A percentile compares a stretch with the other conserved stretches of the same genome.
phyloP scores from a whole-genome alignment of 257 asterid genomes.

The Gentiana dahurica region DNA sequence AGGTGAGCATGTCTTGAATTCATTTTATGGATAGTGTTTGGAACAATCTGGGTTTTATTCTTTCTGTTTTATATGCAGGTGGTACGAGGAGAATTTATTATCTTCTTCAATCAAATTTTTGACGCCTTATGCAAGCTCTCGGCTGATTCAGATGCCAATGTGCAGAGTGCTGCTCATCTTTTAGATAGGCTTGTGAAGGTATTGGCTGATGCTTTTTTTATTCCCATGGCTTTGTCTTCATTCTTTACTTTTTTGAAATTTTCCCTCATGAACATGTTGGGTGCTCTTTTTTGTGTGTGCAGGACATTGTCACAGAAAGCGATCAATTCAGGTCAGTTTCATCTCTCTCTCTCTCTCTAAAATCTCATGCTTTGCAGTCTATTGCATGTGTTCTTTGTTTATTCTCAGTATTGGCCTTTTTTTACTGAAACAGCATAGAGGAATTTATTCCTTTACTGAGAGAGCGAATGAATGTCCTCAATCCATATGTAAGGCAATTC shows the following conservation, averaged over 20 bases:
- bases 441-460: constrained; percentile 96
- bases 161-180: constrained; percentile 99
- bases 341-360: constrained; percentile 9
- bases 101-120: constrained; percentile 94
- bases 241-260: not conserved
- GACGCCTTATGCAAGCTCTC: constrained; percentile 96
- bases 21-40: constrained; percentile 7
- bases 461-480: constrained; percentile 95
- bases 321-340: constrained; percentile 89
- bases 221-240: not conserved
- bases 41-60: constrained; percentile 19
- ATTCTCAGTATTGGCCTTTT: not conserved
- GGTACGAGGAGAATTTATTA: constrained; percentile 96
- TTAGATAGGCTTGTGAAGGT: constrained; percentile 98
- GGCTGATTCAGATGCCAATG: constrained; percentile 96
- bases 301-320: constrained; percentile 99
- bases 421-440: constrained; percentile 59
- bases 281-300: constrained; percentile 15
- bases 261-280: not conserved
- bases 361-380: no score
- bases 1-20: constrained; percentile 39
- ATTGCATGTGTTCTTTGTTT: not conserved
- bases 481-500: constrained; percentile 96
- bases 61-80: constrained; percentile 47
- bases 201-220: constrained; percentile 3